Conservation (phyloP, 2,329 filamentous ascomycete genomes). For the Orbilia oligospora region DNA sequence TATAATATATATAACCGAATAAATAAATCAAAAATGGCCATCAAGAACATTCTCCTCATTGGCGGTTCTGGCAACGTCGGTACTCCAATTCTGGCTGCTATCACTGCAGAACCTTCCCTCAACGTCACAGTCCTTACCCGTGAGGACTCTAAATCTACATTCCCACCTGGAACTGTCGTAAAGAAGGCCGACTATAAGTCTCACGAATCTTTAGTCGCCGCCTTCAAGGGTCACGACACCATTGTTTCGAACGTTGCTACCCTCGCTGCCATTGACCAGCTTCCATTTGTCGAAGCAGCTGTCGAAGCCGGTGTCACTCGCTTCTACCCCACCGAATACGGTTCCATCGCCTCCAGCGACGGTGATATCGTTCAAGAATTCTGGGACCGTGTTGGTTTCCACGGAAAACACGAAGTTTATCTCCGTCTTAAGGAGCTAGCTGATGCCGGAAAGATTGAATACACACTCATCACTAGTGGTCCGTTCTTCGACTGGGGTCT, state of each 20-base stretch:
- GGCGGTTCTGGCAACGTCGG: slow-evolving; percentile 53
- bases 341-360: slow-evolving; percentile 67
- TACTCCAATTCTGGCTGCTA: slow-evolving; percentile 35
- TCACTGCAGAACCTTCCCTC: slow-evolving; percentile 65
- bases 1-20: background rate
- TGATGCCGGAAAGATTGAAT: slow-evolving; percentile 69
- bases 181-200: slow-evolving; percentile 70
- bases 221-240: slow-evolving; percentile 73
- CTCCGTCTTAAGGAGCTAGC: slow-evolving; percentile 68
- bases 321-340: slow-evolving; percentile 75
- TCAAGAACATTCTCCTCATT: slow-evolving; percentile 55
- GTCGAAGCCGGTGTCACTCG: slow-evolving; percentile 74
- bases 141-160: slow-evolving; percentile 67
- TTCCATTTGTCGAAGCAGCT: slow-evolving; percentile 73
- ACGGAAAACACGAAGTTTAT: slow-evolving; percentile 69
- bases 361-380: slow-evolving; percentile 67
- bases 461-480: slow-evolving; percentile 72
- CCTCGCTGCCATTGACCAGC: slow-evolving; percentile 68
- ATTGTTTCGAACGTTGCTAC: slow-evolving; percentile 71
- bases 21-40: slow-evolving; percentile 34
- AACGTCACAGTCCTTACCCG: slow-evolving; percentile 73
- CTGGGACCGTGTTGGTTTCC: slow-evolving; percentile 66
- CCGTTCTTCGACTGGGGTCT: slow-evolving; percentile 74
- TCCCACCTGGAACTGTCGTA: slow-evolving; percentile 68
- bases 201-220: slow-evolving; percentile 70